Percentiles rank a stretch among this genome's conserved stretches.
Evolutionary conservation across 2,329 filamentous ascomycete genomes (phyloP).

Genomic region (Diplodia mutila): DNA sequence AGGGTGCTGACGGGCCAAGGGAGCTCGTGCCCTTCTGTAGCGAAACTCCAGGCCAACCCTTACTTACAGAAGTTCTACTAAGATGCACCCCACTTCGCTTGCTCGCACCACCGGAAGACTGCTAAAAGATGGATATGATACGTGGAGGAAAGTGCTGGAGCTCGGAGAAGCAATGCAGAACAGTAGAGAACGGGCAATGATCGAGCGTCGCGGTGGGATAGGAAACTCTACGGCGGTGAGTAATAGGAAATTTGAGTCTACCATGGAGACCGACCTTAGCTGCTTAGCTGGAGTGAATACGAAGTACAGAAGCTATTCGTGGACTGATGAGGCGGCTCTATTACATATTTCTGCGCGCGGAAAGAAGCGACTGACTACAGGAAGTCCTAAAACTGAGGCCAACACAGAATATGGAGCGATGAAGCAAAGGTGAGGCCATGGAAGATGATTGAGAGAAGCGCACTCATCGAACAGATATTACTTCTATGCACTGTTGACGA

Average conservation of each 20-base stretch:
- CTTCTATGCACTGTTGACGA: too few relatives aligned
- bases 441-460: too few relatives aligned
- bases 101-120: neutral
- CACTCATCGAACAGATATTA: too few relatives aligned
- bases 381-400: too few relatives aligned
- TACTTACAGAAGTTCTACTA: neutral
- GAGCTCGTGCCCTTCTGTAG: neutral
- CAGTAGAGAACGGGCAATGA: neutral
- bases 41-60: neutral
- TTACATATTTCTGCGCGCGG: too few relatives aligned
- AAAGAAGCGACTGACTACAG: too few relatives aligned
- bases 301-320: too few relatives aligned
- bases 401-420: too few relatives aligned
- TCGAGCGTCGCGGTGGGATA: neutral
- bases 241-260: neutral
- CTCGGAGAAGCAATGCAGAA: neutral
- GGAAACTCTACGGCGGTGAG: neutral
- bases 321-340: too few relatives aligned
- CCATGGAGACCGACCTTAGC: too few relatives aligned
- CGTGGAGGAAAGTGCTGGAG: neutral
- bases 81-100: neutral
- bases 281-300: too few relatives aligned
- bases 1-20: neutral
- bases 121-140: neutral
- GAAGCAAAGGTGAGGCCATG: too few relatives aligned